Conservation (phyloP, 768 basidiomycete species). For the Trametopsis cervina region DNA sequence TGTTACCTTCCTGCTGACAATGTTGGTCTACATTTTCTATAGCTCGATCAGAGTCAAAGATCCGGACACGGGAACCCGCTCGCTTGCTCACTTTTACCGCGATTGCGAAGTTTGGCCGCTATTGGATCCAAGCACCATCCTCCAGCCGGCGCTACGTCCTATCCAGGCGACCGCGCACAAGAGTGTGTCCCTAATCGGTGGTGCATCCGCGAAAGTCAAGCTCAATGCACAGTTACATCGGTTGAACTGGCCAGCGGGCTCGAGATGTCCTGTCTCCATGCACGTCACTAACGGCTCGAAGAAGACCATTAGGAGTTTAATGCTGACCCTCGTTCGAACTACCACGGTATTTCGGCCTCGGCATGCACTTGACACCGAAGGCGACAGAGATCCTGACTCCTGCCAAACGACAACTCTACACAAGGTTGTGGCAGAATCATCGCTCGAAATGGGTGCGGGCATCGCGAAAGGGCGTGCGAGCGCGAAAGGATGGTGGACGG, state of each 20-base stretch:
- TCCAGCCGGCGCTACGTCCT: constrained; percentile 54
- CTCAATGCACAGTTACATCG: constrained; percentile 66
- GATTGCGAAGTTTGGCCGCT: constrained; percentile 75
- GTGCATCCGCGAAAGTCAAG: constrained; percentile 45
- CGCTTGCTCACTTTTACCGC: constrained; percentile 88
- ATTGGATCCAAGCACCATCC: constrained; percentile 50
- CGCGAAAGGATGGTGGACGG: constrained; percentile 87
- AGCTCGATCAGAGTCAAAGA: constrained; percentile 78
- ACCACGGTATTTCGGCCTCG: constrained; percentile 59
- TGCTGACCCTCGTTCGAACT: constrained; percentile 57
- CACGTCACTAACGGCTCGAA: constrained; percentile 60
- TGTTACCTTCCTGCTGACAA: no score
- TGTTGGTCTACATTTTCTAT: neutral
- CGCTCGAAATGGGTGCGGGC: constrained; percentile 58
- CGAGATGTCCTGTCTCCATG: constrained; percentile 63
- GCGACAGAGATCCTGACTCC: constrained; percentile 42
- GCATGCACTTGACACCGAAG: constrained; percentile 25
- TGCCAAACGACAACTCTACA: constrained; percentile 55
- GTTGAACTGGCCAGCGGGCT: constrained; percentile 76
- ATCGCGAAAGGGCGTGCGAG: constrained; percentile 65
- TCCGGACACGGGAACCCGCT: constrained; percentile 46
- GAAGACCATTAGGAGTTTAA: constrained; percentile 58
- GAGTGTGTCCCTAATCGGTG: constrained; percentile 54
- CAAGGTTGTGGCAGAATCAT: constrained; percentile 60
- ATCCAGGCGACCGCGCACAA: constrained; percentile 50